Percentiles rank a stretch among this genome's conserved stretches.
Evolutionary conservation across 2,329 filamentous ascomycete genomes (phyloP).

Genomic region (Fusarium torreyae): DNA sequence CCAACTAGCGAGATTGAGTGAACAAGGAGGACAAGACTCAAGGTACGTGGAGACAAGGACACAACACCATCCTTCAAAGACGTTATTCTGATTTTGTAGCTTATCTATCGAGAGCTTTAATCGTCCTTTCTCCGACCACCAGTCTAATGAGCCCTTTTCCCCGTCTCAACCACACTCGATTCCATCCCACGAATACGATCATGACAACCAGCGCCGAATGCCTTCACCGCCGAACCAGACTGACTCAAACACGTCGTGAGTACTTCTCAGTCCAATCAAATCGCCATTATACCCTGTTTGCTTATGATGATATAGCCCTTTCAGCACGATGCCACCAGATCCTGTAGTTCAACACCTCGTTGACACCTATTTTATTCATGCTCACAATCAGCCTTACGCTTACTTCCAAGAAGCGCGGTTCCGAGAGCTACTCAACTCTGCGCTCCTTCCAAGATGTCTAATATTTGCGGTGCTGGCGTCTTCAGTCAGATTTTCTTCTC

Average conservation of each 20-base stretch:
- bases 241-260: background rate
- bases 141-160: too few relatives aligned
- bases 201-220: too few relatives aligned
- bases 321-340: background rate
- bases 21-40: background rate
- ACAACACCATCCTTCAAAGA: too few relatives aligned
- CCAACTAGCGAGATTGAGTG: background rate
- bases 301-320: background rate
- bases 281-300: background rate
- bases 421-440: background rate
- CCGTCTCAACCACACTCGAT: too few relatives aligned
- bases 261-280: background rate
- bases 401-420: background rate
- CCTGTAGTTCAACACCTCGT: background rate
- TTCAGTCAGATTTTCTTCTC: background rate
- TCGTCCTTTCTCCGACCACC: too few relatives aligned
- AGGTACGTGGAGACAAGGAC: background rate
- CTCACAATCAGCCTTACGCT: background rate
- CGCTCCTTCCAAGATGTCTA: background rate
- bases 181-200: too few relatives aligned
- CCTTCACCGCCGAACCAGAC: too few relatives aligned
- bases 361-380: background rate
- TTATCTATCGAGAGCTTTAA: too few relatives aligned
- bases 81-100: too few relatives aligned
- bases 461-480: background rate